Evolutionary conservation across 257 asterid genomes (phyloP), one percentile per base, ranked within the genome.

Genomic region (Asclepias syriaca): DNA sequence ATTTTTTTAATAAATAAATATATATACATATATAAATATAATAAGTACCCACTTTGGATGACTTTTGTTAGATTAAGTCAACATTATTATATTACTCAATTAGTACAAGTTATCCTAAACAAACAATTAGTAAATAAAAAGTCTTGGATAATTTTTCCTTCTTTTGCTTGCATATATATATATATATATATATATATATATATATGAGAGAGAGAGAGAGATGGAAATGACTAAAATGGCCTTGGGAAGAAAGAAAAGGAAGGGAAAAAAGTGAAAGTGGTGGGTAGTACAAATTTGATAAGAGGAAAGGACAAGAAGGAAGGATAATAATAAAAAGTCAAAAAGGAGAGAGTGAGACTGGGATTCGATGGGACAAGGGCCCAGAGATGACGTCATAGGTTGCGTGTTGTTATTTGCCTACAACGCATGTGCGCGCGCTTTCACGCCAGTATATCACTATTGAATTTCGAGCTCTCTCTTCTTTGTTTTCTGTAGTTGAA

Each of bases 331-430:
- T 40, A 29, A 40, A 63, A 64, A 65, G 55, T 65, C 65, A 65
- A 65, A 40, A 55, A 29, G 34, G 53, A 0, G 64, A 58, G 32
- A 12, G 65, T 8, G 68, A 16, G 63, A 82, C 80, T 71, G 66
- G 71, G 82, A 82, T 82, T 79, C 77, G 70, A 64, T 73, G 76
- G 76, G 76, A 54, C 72, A 24, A 40, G 18, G 57, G 66, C 68
- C 57, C 45, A 40, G 45, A 24, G 68, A 64, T 69, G 66, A 53
- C 79, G 57, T 69, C 54, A 69, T 32, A 60, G 73, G 77, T 72
- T 79, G 78, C 77, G 78, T 77, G 80, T 22, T n/a, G 49, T 46
- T 24, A 1, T 11, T 3, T 27, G 3, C 24, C 45, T 29, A 32
- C 65, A 0, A 18, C 56, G 46, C 77, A 32, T 65, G 55, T 73